Base-by-base conservation (phyloP, 306 rosid genomes). In the Cyclanthera cordifolia region DNA sequence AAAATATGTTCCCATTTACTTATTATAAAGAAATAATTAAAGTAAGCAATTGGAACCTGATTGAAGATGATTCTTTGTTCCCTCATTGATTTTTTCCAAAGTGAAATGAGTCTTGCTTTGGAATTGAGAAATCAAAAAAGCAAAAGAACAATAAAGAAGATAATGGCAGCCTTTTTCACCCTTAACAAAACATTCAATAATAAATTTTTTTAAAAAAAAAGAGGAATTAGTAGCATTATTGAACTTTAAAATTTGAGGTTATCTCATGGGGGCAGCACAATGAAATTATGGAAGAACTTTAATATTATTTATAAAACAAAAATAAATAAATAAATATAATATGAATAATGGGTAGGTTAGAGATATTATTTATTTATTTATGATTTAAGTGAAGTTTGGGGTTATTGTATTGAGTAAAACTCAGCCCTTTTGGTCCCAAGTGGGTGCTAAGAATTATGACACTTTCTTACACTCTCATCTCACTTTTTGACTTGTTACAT, bases 401-500 rank as follows among this genome's bases (percentile, higher is more conserved):
- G 53, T 64, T 64, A 43, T 64, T 21, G 53, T 20, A 37, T 39
- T 64, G 10, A 59, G 47, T 59, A 32, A 25, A 17, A 59, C 25
- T 32, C 7, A 8, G 4, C 67, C 19, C 47, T 57, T 59, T 59
- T 61, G 68, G 28, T 39, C 68, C n/a, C 53, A 43, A 64, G 70
- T 64, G 34, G 70, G 53, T 64, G 70, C 53, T 21, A 13, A 5
- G 53, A 64, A 43, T 64, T 64, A 64, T 64, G 53, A 64, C 32
- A 64, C 15, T 64, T 64, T 43, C 69, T 39, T 61, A 37, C 67
- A 60, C 48, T 60, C 46, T 61, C 69, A 19, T 64, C 6, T 20
- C 69, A 64, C 51, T 23, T 64, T 63, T 64, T 64, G 70, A 64
- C 70, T 14, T 64, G 12, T 64, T 43, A 37, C 53, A 21, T 64